Conservation (phyloP, 441 rosid species). For the Pelargonium hybrid region DNA sequence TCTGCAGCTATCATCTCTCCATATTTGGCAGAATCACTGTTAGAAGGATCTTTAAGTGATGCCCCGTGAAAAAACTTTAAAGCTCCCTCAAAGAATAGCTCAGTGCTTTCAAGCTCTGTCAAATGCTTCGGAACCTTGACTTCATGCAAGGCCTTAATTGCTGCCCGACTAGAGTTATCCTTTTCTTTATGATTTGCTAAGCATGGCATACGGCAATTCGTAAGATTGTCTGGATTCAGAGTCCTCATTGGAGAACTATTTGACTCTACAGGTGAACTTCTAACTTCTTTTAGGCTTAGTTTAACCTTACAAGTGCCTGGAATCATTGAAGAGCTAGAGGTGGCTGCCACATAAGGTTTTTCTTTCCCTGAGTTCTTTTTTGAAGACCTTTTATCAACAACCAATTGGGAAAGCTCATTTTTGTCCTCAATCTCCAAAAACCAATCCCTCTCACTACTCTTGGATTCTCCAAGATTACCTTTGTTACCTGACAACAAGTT, state of each 20-base stretch:
- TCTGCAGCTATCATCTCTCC: slow-evolving; percentile 5
- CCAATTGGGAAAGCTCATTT: neutral
- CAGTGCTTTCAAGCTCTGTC: slow-evolving; percentile 2
- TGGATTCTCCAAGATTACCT: neutral
- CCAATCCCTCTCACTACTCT: neutral
- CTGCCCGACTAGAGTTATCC: slow-evolving; percentile 1
- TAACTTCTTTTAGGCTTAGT: neutral
- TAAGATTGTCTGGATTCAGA: slow-evolving; percentile 3
- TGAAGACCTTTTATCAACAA: neutral
- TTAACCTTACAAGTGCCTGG: slow-evolving; percentile 5
- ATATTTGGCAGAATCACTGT: slow-evolving; percentile 1
- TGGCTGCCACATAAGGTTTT: slow-evolving; percentile 3
- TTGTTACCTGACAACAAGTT: neutral
- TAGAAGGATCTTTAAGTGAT: slow-evolving; percentile 8
- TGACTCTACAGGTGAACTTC: slow-evolving; percentile 2
- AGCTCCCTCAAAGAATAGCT: slow-evolving; percentile 1
- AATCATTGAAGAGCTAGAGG: slow-evolving; percentile 6
- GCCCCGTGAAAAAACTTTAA: slow-evolving; percentile 6
- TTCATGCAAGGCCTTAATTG: neutral
- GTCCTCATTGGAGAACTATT: neutral
- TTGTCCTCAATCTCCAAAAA: neutral
- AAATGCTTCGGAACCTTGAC: neutral
- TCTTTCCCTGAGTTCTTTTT: neutral
- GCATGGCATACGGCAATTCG: neutral
- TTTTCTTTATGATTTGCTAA: neutral